A percentile compares a stretch with the other conserved stretches of the same genome.
These are phyloP conservation scores for Styphnolobium japonicum DNA, from an alignment of 306 rosid species.

Conservation along the genomic window DNA sequence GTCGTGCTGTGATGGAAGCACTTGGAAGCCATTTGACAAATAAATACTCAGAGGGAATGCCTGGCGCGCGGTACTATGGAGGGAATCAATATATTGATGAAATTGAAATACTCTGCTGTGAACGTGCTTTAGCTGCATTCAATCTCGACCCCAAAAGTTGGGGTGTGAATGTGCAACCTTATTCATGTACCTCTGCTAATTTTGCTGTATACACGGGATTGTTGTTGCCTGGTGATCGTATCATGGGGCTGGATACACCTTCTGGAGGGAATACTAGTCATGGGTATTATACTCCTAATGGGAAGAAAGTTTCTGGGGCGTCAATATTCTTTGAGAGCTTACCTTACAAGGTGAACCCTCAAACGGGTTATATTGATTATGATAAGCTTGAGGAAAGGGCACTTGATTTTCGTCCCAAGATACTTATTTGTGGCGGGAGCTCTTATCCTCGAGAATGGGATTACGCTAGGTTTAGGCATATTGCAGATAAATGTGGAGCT, in stretches of 20 bases:
- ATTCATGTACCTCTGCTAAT: slow-evolving; percentile 92
- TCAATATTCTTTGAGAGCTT: slow-evolving; percentile 92
- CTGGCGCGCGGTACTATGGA: slow-evolving; percentile 75
- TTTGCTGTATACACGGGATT: slow-evolving; percentile 87
- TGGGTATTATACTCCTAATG: slow-evolving; percentile 84
- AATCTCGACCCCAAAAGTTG: slow-evolving; percentile 61
- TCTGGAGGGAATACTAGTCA: slow-evolving; percentile 97
- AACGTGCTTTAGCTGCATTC: slow-evolving; percentile 78
- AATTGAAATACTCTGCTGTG: slow-evolving; percentile 74
- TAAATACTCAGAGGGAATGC: slow-evolving; percentile 93
- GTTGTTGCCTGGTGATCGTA: slow-evolving; percentile 78
- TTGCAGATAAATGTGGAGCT: slow-evolving; percentile 91
- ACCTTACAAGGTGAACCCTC: slow-evolving; percentile 84
- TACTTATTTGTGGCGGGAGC: slow-evolving; percentile 94
- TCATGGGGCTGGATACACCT: slow-evolving; percentile 95
- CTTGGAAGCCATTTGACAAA: slow-evolving; percentile 90
- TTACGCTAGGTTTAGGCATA: slow-evolving; percentile 79
- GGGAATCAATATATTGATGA: slow-evolving; percentile 87
- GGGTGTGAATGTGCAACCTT: slow-evolving; percentile 96
- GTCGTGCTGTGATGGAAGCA: slow-evolving; percentile 86
- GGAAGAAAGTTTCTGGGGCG: slow-evolving; percentile 82
- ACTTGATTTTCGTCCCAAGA: slow-evolving; percentile 93
- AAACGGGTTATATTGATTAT: slow-evolving; percentile 76
- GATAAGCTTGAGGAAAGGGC: slow-evolving; percentile 95
- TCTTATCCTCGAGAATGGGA: slow-evolving; percentile 96